Evolutionary conservation across 768 basidiomycete genomes (phyloP).

Genomic region (Tephrocybe sp.): DNA sequence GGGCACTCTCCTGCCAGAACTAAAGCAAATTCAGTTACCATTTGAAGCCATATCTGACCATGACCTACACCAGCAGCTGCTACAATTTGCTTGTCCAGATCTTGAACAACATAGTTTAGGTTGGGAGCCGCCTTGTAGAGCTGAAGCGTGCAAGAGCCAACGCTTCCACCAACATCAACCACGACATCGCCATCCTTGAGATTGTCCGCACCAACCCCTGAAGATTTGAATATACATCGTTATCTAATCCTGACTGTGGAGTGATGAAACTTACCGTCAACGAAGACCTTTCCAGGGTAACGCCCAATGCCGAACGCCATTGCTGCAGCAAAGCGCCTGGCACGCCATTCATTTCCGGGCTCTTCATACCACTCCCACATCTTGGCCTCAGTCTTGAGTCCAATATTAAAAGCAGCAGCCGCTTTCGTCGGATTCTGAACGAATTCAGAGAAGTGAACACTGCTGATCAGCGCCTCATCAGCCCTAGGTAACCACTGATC

Average conservation of each 20-base stretch:
- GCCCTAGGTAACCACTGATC: slow-evolving; percentile 12
- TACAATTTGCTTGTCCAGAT: slow-evolving; percentile 25
- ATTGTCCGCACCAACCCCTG: slow-evolving; percentile 20
- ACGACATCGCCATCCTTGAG: slow-evolving; percentile 19
- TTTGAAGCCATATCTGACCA: not conserved
- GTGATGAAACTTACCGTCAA: slow-evolving; percentile 14
- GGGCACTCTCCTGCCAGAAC: slow-evolving; percentile 26
- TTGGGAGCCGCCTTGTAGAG: slow-evolving; percentile 29
- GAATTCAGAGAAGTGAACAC: slow-evolving; percentile 17
- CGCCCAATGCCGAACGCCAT: slow-evolving; percentile 23
- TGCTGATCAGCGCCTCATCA: slow-evolving; percentile 22
- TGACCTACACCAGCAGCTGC: slow-evolving; percentile 23
- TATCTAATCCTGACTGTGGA: not conserved
- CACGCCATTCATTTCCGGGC: slow-evolving; percentile 26
- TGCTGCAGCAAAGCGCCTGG: slow-evolving; percentile 27
- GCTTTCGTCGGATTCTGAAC: slow-evolving; percentile 17
- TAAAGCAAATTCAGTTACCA: slow-evolving; percentile 3
- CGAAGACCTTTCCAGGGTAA: slow-evolving; percentile 19
- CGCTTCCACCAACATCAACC: slow-evolving; percentile 37
- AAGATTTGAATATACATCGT: not conserved
- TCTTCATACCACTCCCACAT: slow-evolving; percentile 32
- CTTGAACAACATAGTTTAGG: slow-evolving; percentile 35
- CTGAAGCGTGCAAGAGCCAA: slow-evolving; percentile 30
- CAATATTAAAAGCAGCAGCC: slow-evolving; percentile 25
- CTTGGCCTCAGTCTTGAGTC: slow-evolving; percentile 20